Evolutionary conservation across 192 early-diverging fungal genomes (phyloP).

Genomic region (Podila horticola): DNA sequence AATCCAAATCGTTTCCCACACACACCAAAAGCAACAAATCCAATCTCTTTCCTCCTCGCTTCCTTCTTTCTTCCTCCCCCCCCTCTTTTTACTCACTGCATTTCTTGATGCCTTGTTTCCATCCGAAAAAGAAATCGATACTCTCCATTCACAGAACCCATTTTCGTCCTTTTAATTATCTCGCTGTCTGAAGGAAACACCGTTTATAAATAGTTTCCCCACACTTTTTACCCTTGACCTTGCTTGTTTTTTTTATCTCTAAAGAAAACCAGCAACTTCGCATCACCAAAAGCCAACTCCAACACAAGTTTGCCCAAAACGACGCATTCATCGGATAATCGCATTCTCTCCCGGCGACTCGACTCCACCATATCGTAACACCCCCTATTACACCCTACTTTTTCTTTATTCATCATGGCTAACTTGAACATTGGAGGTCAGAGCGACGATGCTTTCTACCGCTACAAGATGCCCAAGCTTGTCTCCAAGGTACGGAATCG

Average conservation of each 20-base stretch:
- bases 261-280: not conserved
- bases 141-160: slow-evolving; percentile 34
- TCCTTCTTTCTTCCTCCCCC: not conserved
- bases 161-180: not conserved
- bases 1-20: not conserved
- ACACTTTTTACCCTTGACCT: slow-evolving; percentile 27
- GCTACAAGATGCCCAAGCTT: slow-evolving; percentile 99
- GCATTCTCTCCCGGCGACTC: slow-evolving; percentile 39
- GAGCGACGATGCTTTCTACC: slow-evolving; percentile 93
- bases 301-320: slow-evolving; percentile 41
- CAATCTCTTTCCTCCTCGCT: not conserved
- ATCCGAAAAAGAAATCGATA: slow-evolving; percentile 39
- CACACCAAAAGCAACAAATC: not conserved
- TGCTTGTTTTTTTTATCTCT: slow-evolving; percentile 1
- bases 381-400: not conserved
- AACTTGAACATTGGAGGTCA: slow-evolving; percentile 91
- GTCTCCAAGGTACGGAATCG: slow-evolving; percentile 66
- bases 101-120: slow-evolving; percentile 55
- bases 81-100: slow-evolving; percentile 22
- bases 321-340: slow-evolving; percentile 46
- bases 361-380: slow-evolving; percentile 49
- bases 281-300: slow-evolving; percentile 4
- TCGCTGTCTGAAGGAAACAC: not conserved
- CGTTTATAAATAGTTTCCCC: not conserved
- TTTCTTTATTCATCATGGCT: slow-evolving; percentile 65